These are phyloP conservation scores for Neonectria neomacrospora DNA, from an alignment of 2,329 filamentous ascomycete genomes.

Conservation along the genomic window DNA sequence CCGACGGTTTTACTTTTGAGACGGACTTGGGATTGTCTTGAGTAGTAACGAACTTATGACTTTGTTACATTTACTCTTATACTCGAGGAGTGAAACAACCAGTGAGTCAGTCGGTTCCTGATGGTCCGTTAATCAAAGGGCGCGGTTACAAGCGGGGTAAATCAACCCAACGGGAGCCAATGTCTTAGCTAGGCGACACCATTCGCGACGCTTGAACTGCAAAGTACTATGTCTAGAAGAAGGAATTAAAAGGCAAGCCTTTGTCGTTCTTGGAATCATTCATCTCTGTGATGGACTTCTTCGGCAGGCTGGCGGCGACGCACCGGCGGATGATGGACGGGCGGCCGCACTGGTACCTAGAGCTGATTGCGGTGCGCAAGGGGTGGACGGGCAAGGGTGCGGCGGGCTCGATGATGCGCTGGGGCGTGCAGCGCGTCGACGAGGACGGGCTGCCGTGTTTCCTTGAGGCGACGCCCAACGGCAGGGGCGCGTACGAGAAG, in stretches of 20 bases:
- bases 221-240: neutral
- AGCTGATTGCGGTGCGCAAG: slow-evolving; percentile 57
- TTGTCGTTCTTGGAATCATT: neutral
- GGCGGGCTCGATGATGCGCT: slow-evolving; percentile 56
- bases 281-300: slow-evolving; percentile 50
- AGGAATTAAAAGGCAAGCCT: neutral
- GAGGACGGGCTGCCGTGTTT: slow-evolving; percentile 56
- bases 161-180: neutral
- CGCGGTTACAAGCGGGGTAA: slow-evolving; percentile 29
- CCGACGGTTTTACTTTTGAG: neutral
- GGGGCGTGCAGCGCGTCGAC: slow-evolving; percentile 60
- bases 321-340: slow-evolving; percentile 53
- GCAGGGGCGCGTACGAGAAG: slow-evolving; percentile 58
- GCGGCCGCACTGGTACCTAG: slow-evolving; percentile 61
- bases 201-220: neutral
- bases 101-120: slow-evolving; percentile 5
- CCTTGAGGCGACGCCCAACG: slow-evolving; percentile 62
- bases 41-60: neutral
- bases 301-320: slow-evolving; percentile 49
- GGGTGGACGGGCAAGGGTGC: slow-evolving; percentile 59
- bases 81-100: neutral
- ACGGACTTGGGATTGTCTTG: neutral
- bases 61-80: neutral
- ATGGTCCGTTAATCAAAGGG: slow-evolving; percentile 33
- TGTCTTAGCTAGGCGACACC: neutral